Base-by-base conservation (phyloP, 768 basidiomycete genomes). In the Suillus clintonianus region DNA sequence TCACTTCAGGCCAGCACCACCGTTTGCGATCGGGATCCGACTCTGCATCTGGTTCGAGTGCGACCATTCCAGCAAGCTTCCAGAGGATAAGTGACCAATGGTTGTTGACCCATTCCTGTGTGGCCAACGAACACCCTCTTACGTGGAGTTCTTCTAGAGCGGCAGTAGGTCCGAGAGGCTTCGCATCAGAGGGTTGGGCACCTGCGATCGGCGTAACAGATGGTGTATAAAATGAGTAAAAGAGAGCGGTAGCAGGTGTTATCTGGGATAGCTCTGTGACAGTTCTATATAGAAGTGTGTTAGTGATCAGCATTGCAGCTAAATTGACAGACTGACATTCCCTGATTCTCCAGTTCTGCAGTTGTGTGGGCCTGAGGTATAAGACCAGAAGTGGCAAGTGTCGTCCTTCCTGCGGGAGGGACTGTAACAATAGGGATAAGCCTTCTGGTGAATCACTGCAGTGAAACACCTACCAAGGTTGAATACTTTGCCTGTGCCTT, bases 51-150 rank as follows among this genome's bases (percentile, higher is more conserved):
- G 95, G 95, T 63, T 92, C 87, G 1, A 95, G 81, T 41, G 83
- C 80, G 1, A 88, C 89, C 84, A 94, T 87, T 14, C 92, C 91
- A 4, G 95, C 94, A 24, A 97, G 77, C 77, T 99, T 99, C 97
- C 97, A 99, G 4, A 99, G 82, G 36, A 99, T 86, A 51, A 95
- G 77, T 11, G 79, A 75, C 92, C 95, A 99, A 69, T 97, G 95
- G 69, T 98, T 98, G 58, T 91, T 85, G 1, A 97, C 88, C 97
- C 97, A 99, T 27, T 81, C 76, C 66, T 86, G 80, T 9, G 88
- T 91, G 3, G 86, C 91, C 27, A 94, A 81, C 2, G 70, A 73
- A 65, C 94, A 95, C 0, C 90, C 92, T 10, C 72, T 78, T 27
- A 74, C 73, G 4, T 82, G 77, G 11, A 95, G 76, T 63, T 86